Evolutionary conservation across 2,329 filamentous ascomycete species (phyloP).

Genomic region (Talaromyces funiculosus): DNA sequence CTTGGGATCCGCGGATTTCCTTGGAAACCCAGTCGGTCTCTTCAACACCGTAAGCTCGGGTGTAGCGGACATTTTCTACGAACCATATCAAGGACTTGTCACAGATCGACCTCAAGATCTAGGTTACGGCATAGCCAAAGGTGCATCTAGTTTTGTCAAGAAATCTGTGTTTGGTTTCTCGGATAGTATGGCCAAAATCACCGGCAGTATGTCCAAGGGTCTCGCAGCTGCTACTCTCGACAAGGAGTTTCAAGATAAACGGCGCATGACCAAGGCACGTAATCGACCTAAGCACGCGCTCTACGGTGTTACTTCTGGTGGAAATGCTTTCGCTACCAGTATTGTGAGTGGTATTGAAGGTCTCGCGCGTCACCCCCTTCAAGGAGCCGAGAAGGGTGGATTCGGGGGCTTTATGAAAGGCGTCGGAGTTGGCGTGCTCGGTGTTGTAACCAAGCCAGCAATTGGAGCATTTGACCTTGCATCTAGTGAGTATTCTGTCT

Average conservation of each 20-base stretch:
- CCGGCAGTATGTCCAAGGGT: slow-evolving; percentile 93
- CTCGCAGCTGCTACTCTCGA: slow-evolving; percentile 91
- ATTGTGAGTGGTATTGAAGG: slow-evolving; percentile 91
- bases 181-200: slow-evolving; percentile 96
- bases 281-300: slow-evolving; percentile 96
- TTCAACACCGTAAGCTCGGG: slow-evolving; percentile 99
- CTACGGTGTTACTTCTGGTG: slow-evolving; percentile 91
- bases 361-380: slow-evolving; percentile 84
- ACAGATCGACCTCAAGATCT: slow-evolving; percentile 93
- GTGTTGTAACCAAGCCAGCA: slow-evolving; percentile 92
- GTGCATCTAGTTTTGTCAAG: slow-evolving; percentile 94
- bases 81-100: slow-evolving; percentile 95
- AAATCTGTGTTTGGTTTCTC: slow-evolving; percentile 97
- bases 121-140: slow-evolving; percentile 90
- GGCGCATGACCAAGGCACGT: slow-evolving; percentile 84
- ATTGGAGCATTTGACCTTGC: slow-evolving; percentile 96
- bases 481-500: slow-evolving; percentile 53
- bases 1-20: slow-evolving; percentile 91
- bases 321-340: slow-evolving; percentile 89
- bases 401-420: slow-evolving; percentile 94
- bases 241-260: slow-evolving; percentile 96
- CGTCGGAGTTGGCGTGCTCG: slow-evolving; percentile 88
- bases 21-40: slow-evolving; percentile 92
- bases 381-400: slow-evolving; percentile 94
- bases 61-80: slow-evolving; percentile 97